Conservation (phyloP, 441 rosid species). For the Lepidium campestre region DNA sequence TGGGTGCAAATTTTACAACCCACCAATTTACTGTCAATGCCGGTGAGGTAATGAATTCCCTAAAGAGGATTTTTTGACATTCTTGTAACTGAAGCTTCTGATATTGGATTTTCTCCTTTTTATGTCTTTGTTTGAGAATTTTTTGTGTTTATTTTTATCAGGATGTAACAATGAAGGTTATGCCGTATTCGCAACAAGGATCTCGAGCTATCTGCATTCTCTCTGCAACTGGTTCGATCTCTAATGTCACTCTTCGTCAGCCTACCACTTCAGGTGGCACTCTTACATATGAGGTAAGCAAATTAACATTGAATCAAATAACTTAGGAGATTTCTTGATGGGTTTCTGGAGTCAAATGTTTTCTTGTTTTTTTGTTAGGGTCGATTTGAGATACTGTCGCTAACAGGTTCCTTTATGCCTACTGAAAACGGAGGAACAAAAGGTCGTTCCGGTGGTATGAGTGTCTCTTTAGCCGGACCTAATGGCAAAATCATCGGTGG, state of each 20-base stretch:
- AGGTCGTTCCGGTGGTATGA: conserved; percentile 92
- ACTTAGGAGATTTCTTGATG: not conserved
- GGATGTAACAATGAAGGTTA: conserved; percentile 93
- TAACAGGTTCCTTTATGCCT: conserved; percentile 90
- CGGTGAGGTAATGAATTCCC: conserved; percentile 73
- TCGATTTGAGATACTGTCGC: conserved; percentile 89
- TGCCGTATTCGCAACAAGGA: conserved; percentile 95
- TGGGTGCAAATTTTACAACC: conserved; percentile 88
- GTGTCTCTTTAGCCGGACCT: conserved; percentile 86
- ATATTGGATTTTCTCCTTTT: not conserved
- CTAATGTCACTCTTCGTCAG: conserved; percentile 94
- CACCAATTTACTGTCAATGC: conserved; percentile 80
- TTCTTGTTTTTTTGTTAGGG: conserved; percentile 44
- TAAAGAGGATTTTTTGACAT: not conserved
- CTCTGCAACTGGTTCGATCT: conserved; percentile 87
- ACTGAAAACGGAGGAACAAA: conserved; percentile 67
- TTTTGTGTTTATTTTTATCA: conserved; percentile 1
- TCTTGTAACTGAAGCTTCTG: not conserved
- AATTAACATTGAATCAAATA: not conserved
- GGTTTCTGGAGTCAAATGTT: not conserved
- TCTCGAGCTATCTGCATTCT: conserved; percentile 91
- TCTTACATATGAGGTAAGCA: conserved; percentile 81
- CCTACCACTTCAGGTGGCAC: conserved; percentile 90
- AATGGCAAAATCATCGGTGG: conserved; percentile 95
- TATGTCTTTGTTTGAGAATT: not conserved